Evolutionary conservation across 2,329 filamentous ascomycete species (phyloP).

Genomic region (Pseudogymnoascus sp.): DNA sequence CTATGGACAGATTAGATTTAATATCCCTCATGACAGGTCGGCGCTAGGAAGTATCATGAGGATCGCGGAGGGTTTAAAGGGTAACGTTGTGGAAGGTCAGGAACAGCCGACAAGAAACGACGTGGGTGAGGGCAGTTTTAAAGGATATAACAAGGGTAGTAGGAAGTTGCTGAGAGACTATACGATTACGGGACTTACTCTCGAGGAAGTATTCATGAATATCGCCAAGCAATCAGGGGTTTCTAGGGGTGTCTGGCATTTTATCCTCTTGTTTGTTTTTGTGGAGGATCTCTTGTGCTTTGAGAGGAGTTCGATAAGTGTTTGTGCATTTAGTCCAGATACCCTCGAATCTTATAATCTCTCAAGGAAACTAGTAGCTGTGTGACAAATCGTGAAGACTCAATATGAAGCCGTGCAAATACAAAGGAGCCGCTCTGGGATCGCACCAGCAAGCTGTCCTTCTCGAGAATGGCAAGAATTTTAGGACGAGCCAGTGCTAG

Average conservation of each 20-base stretch:
- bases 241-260: conserved; percentile 5
- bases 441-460: background rate
- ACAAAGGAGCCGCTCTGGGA: background rate
- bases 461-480: background rate
- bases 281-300: background rate
- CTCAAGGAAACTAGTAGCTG: background rate
- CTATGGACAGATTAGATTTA: conserved; percentile 20
- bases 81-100: conserved; percentile 12
- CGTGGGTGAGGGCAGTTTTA: conserved; percentile 11
- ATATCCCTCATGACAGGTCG: conserved; percentile 17
- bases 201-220: conserved; percentile 25
- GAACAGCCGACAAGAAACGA: conserved; percentile 2
- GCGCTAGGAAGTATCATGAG: conserved; percentile 20
- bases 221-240: conserved; percentile 19
- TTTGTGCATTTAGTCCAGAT: background rate
- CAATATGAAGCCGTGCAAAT: background rate
- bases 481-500: background rate
- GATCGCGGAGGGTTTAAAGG: conserved; percentile 21
- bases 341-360: background rate
- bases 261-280: background rate
- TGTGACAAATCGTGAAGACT: background rate
- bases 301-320: background rate
- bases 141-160: background rate
- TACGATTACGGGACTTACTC: conserved; percentile 21
- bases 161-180: conserved; percentile 18